phyloP scores from a whole-genome alignment of 768 basidiomycete genomes.

The Auricularia sp. region DNA sequence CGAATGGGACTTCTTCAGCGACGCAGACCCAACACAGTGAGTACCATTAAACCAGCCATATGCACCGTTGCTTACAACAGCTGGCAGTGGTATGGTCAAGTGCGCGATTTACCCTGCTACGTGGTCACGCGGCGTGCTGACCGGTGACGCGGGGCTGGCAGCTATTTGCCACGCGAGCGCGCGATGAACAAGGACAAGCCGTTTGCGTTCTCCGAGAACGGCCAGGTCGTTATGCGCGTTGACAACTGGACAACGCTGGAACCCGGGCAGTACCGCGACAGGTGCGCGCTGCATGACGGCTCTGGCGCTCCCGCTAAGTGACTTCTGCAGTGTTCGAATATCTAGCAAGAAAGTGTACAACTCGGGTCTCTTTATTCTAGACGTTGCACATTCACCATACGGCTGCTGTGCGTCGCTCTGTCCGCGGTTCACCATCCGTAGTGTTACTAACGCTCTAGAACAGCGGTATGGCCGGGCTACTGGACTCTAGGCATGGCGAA shows the following conservation, averaged over 20 bases:
- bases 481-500: constrained; percentile 32
- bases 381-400: constrained; percentile 76
- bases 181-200: constrained; percentile 40
- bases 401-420: constrained; percentile 57
- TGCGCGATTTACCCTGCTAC: constrained; percentile 25
- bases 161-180: constrained; percentile 43
- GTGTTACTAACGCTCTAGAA: background rate
- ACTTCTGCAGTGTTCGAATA: constrained; percentile 57
- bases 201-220: constrained; percentile 49
- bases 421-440: background rate
- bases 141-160: constrained; percentile 18
- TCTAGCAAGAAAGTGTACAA: constrained; percentile 53
- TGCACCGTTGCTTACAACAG: constrained; percentile 12
- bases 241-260: constrained; percentile 53
- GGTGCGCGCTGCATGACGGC: constrained; percentile 28
- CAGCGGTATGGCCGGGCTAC: constrained; percentile 77
- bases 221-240: constrained; percentile 64
- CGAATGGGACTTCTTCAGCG: constrained; percentile 49
- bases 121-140: background rate
- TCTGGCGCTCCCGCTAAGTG: background rate
- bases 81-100: constrained; percentile 57
- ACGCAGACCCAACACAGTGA: constrained; percentile 59
- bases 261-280: constrained; percentile 46
- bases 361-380: constrained; percentile 75
- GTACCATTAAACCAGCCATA: constrained; percentile 11